Conservation (phyloP, 75 land plant genomes). For the Pinus tabuliformis region DNA sequence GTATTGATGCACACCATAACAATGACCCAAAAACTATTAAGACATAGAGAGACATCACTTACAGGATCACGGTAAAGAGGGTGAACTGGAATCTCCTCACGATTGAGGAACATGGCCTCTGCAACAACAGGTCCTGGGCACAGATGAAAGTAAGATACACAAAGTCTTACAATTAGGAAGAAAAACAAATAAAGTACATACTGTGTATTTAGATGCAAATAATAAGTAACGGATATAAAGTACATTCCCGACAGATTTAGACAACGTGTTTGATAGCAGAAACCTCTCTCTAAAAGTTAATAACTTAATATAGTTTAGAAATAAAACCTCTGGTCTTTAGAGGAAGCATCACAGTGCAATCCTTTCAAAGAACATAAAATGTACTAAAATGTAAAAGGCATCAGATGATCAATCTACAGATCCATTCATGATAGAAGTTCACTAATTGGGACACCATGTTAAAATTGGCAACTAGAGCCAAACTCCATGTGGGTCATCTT, state of each 20-base stretch:
- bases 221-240: not conserved
- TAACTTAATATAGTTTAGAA: not conserved
- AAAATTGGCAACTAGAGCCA: too few relatives aligned
- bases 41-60: constrained; percentile 22
- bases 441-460: too few relatives aligned
- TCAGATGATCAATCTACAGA: not conserved
- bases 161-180: not conserved
- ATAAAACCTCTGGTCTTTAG: not conserved
- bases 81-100: constrained; percentile 85
- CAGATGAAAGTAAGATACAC: not conserved
- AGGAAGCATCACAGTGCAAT: not conserved
- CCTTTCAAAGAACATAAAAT: not conserved
- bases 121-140: constrained; percentile 92
- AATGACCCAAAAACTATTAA: not conserved
- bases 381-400: not conserved
- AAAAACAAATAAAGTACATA: not conserved
- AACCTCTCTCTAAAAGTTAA: not conserved
- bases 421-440: too few relatives aligned
- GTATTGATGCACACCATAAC: not conserved
- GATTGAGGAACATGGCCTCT: constrained; percentile 93
- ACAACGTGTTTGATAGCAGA: not conserved
- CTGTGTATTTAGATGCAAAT: not conserved
- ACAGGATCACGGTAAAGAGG: constrained; percentile 96
- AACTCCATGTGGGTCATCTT: too few relatives aligned
- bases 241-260: not conserved